phyloP scores from a whole-genome alignment of 1,284 basidiomycete genomes.

The Marasmius sp. region DNA sequence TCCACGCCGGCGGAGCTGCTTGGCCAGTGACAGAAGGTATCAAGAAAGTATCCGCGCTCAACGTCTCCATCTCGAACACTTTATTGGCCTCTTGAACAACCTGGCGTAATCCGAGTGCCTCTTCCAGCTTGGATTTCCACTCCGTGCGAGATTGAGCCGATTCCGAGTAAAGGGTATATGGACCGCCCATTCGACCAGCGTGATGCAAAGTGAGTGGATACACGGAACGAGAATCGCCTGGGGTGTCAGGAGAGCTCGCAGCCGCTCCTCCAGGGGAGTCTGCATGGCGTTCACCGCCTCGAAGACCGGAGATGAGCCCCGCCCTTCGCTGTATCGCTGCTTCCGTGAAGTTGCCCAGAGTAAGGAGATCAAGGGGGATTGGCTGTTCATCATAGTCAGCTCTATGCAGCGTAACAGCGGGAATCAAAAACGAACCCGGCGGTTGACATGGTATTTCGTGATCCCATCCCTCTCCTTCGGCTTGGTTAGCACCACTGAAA shows the following conservation, averaged over 20 bases:
- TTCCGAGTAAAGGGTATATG: slow-evolving; percentile 85
- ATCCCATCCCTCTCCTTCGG: slow-evolving; percentile 70
- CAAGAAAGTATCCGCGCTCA: slow-evolving; percentile 83
- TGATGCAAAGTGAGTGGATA: slow-evolving; percentile 86
- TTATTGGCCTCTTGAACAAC: slow-evolving; percentile 91
- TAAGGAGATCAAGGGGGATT: slow-evolving; percentile 84
- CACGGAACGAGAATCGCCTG: slow-evolving; percentile 65
- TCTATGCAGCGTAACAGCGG: neutral
- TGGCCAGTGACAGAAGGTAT: slow-evolving; percentile 59
- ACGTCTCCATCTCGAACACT: slow-evolving; percentile 86
- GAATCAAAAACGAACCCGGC: slow-evolving; percentile 48
- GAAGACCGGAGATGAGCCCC: slow-evolving; percentile 57
- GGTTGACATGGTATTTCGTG: slow-evolving; percentile 77
- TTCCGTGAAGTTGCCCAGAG: slow-evolving; percentile 78
- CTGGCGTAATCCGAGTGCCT: slow-evolving; percentile 81
- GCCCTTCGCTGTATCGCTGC: slow-evolving; percentile 62
- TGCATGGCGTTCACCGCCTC: slow-evolving; percentile 36
- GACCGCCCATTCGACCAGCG: slow-evolving; percentile 78
- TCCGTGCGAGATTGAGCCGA: slow-evolving; percentile 70
- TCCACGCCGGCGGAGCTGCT: slow-evolving; percentile 55
- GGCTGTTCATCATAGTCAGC: slow-evolving; percentile 48
- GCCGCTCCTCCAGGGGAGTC: slow-evolving; percentile 17
- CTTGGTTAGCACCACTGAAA: slow-evolving; percentile 84
- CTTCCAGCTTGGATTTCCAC: slow-evolving; percentile 89
- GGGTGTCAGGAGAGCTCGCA: slow-evolving; percentile 32